A percentile compares a stretch with the other conserved stretches of the same genome.
Conservation (phyloP, 1,139 yeast species). For the Diutina catenulata region DNA sequence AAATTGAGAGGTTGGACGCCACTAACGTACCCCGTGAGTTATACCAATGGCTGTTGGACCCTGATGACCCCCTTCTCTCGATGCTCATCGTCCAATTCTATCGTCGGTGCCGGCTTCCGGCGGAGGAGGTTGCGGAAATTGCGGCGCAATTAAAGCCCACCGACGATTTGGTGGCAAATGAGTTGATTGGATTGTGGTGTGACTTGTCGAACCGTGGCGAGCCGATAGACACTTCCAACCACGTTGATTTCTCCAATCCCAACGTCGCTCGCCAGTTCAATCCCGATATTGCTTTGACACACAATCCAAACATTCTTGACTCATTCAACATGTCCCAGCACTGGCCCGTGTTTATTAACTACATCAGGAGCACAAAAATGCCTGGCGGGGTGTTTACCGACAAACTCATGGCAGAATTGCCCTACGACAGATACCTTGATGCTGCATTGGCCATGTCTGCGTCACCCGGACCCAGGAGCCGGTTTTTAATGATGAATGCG, state of each 20-base stretch:
- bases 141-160: background rate
- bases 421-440: background rate
- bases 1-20: no score
- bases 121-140: background rate
- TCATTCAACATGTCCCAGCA: background rate
- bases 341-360: constrained; percentile 3
- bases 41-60: background rate
- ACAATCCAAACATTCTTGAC: background rate
- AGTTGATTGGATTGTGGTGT: constrained; percentile 1
- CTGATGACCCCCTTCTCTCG: background rate
- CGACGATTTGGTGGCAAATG: background rate
- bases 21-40: background rate
- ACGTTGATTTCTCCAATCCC: constrained; percentile 5
- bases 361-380: background rate
- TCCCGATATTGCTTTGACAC: background rate
- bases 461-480: background rate
- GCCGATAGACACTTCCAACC: background rate
- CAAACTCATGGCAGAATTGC: background rate
- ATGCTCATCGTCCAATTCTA: background rate
- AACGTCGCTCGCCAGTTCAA: constrained; percentile 3
- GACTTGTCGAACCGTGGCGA: constrained; percentile 1
- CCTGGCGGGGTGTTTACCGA: constrained; percentile 3
- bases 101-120: background rate
- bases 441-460: background rate
- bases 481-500: background rate